Conservation (phyloP, 495 filamentous ascomycete species). For the Penicillium chermesinum region DNA sequence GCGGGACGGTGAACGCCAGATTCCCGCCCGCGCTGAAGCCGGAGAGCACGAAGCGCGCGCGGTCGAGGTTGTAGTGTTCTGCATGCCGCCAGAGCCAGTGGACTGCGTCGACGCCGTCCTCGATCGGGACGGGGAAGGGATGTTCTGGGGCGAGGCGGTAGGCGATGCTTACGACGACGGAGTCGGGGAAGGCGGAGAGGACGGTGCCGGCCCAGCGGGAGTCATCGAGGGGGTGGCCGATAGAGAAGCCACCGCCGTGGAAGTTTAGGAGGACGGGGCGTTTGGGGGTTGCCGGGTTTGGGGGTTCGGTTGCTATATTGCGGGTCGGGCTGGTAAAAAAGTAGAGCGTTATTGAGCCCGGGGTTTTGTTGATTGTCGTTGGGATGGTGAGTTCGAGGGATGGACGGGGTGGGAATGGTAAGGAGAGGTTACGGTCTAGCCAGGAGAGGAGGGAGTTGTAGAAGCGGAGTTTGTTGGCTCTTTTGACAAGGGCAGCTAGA, state of each 20-base stretch:
- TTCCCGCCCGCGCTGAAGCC: constrained; percentile 77
- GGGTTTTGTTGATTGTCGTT: constrained; percentile 11
- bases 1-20: constrained; percentile 62
- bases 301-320: constrained; percentile 1
- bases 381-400: constrained; percentile 14
- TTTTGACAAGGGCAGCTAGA: constrained; percentile 6
- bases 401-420: constrained; percentile 9
- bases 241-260: constrained; percentile 36
- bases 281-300: not conserved
- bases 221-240: constrained; percentile 28
- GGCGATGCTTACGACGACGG: constrained; percentile 23
- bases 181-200: constrained; percentile 1
- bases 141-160: constrained; percentile 37
- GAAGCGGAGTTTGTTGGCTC: constrained; percentile 14
- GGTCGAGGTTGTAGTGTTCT: constrained; percentile 43
- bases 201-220: constrained; percentile 16
- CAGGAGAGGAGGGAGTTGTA: constrained; percentile 11
- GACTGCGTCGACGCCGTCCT: constrained; percentile 58
- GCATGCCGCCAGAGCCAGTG: constrained; percentile 49
- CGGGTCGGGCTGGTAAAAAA: constrained; percentile 14
- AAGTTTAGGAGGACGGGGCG: constrained; percentile 18
- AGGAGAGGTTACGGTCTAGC: constrained; percentile 18
- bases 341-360: constrained; percentile 16
- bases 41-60: constrained; percentile 53
- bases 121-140: constrained; percentile 46